Conservation (phyloP, 2,329 filamentous ascomycete species). For the Colletotrichum tropicale region DNA sequence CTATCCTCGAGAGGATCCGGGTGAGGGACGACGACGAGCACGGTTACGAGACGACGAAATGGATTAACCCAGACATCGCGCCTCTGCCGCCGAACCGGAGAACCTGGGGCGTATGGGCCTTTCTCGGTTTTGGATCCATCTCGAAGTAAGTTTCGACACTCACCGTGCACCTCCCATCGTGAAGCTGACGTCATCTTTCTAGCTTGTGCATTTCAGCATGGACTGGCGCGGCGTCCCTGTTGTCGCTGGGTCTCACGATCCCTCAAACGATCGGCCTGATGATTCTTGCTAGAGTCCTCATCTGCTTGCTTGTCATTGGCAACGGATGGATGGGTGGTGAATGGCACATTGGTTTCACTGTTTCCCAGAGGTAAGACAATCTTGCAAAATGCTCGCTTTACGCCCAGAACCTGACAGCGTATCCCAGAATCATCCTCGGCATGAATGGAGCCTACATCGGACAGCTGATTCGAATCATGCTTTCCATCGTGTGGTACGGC, state of each 20-base stretch:
- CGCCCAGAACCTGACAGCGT: neutral
- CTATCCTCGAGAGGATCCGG: conserved; percentile 3
- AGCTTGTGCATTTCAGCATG: conserved; percentile 23
- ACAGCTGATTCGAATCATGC: conserved; percentile 42
- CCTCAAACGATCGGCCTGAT: conserved; percentile 24
- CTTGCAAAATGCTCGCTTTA: rapidly evolving
- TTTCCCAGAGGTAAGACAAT: conserved; percentile 38
- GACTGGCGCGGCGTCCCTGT: conserved; percentile 17
- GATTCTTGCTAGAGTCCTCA: conserved; percentile 21
- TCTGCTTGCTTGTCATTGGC: conserved; percentile 20
- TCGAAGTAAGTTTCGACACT: conserved; percentile 10
- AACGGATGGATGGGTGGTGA: conserved; percentile 29
- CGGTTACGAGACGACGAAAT: conserved; percentile 44
- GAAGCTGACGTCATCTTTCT: neutral
- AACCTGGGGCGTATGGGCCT: conserved; percentile 42
- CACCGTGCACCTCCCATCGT: no score
- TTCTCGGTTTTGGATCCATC: conserved; percentile 23
- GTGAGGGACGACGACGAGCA: conserved; percentile 18
- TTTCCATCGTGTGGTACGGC: conserved; percentile 43
- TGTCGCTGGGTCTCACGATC: conserved; percentile 23
- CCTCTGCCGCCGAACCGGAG: conserved; percentile 46
- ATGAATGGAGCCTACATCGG: conserved; percentile 42
- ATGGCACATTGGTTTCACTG: conserved; percentile 41
- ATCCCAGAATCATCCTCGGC: conserved; percentile 26
- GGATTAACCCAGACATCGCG: conserved; percentile 51